These are phyloP conservation scores for Artemisia annua DNA, from an alignment of 129 eudicot species.

Conservation along the genomic window DNA sequence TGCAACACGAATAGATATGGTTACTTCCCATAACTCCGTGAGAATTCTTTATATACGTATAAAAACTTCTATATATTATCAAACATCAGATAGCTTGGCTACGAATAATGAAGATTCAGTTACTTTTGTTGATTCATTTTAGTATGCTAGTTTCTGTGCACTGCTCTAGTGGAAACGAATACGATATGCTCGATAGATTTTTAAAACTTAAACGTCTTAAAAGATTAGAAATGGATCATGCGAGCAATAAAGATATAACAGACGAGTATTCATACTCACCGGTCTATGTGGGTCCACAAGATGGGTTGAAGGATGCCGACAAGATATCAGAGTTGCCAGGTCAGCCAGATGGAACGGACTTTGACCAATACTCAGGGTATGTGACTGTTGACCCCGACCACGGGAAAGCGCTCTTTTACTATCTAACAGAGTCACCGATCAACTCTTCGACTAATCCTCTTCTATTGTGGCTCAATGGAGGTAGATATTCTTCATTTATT, in stretches of 20 bases:
- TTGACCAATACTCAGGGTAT: no score
- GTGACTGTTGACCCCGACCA: no score
- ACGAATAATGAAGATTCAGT: conserved; percentile 19
- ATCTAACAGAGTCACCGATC: conserved; percentile 74
- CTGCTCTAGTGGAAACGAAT: conserved; percentile 25
- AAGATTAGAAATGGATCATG: not conserved
- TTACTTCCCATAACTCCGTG: no score
- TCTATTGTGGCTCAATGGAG: conserved; percentile 94
- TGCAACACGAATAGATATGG: no score
- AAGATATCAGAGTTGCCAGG: no score
- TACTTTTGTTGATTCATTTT: conserved; percentile 21
- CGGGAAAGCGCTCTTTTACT: no score
- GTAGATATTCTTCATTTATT: conserved; percentile 14
- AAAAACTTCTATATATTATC: no score
- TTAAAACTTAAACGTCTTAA: conserved; percentile 16
- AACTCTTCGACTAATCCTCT: conserved; percentile 63
- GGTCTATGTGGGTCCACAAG: not conserved
- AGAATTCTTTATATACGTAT: no score
- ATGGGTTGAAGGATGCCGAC: no score
- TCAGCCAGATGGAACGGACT: no score
- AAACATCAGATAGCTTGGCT: no score
- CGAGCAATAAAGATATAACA: not conserved
- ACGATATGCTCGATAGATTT: conserved; percentile 22
- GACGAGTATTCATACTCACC: not conserved
- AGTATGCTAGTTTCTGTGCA: conserved; percentile 13